Evolutionary conservation across 306 rosid genomes (phyloP).

Genomic region (Quercus berberidifolia): DNA sequence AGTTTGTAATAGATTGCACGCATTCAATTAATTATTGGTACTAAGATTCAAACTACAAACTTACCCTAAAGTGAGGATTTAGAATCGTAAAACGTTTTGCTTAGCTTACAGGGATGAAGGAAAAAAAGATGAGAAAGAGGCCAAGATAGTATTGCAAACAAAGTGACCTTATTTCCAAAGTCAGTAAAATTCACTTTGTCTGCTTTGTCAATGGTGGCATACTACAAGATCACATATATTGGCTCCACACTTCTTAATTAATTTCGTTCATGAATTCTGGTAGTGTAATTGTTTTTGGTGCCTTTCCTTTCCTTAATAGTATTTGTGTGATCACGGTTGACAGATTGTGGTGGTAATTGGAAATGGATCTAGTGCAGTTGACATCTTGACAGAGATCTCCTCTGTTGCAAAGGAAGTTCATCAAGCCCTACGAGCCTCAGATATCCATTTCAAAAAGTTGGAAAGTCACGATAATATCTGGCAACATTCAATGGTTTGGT

Average conservation of each 20-base stretch:
- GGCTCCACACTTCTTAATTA: not conserved
- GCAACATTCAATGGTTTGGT: not conserved
- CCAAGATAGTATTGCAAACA: too few relatives aligned
- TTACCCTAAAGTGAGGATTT: not conserved
- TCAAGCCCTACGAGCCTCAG: not conserved
- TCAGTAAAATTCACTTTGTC: not conserved
- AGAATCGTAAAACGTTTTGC: not conserved
- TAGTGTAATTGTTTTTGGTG: not conserved
- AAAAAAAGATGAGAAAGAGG: too few relatives aligned
- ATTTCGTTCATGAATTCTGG: not conserved
- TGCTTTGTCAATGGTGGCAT: not conserved
- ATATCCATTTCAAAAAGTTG: not conserved
- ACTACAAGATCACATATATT: not conserved
- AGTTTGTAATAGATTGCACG: too few relatives aligned
- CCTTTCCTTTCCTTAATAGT: not conserved
- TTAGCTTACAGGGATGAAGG: not conserved
- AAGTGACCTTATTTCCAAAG: not conserved
- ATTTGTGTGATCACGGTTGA: not conserved
- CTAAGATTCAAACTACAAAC: not conserved
- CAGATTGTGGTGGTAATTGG: not conserved
- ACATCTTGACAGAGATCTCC: constrained; percentile 1
- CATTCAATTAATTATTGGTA: too few relatives aligned
- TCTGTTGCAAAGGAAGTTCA: constrained; percentile 3
- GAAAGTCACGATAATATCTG: not conserved
- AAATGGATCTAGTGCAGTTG: constrained; percentile 1